Evolutionary conservation across 1,284 basidiomycete genomes (phyloP).

Genomic region (Puccinia hordei): DNA sequence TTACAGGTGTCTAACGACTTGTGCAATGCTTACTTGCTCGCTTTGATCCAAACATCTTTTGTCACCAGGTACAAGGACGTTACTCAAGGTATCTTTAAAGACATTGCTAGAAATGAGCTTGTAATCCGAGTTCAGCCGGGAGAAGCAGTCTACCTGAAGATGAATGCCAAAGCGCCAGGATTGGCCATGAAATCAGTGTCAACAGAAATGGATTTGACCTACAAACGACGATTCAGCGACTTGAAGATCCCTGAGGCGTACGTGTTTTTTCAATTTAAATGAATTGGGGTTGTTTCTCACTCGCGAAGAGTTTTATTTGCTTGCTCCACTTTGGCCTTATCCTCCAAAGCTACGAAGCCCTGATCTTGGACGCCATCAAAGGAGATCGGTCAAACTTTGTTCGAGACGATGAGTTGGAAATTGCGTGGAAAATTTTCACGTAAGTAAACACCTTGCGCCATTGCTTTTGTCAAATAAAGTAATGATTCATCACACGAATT

Average conservation of each 20-base stretch:
- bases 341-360: constrained; percentile 68
- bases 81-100: constrained; percentile 89
- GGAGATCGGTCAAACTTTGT: constrained; percentile 92
- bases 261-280: constrained; percentile 7
- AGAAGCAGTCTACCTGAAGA: constrained; percentile 90
- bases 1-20: background rate
- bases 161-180: constrained; percentile 90
- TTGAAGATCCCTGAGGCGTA: constrained; percentile 85
- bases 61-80: constrained; percentile 76
- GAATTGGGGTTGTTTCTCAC: no score
- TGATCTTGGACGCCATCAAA: constrained; percentile 84
- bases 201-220: constrained; percentile 93
- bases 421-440: constrained; percentile 75
- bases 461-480: background rate
- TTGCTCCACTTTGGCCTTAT: background rate
- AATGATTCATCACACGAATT: background rate
- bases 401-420: constrained; percentile 88
- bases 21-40: background rate
- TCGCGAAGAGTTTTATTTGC: background rate
- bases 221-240: constrained; percentile 88
- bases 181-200: constrained; percentile 83
- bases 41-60: background rate
- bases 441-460: background rate
- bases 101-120: constrained; percentile 90
- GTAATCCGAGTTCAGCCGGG: constrained; percentile 92